Base-by-base conservation (phyloP, 164 flowering plant genomes). In the Vitis rupestris region DNA sequence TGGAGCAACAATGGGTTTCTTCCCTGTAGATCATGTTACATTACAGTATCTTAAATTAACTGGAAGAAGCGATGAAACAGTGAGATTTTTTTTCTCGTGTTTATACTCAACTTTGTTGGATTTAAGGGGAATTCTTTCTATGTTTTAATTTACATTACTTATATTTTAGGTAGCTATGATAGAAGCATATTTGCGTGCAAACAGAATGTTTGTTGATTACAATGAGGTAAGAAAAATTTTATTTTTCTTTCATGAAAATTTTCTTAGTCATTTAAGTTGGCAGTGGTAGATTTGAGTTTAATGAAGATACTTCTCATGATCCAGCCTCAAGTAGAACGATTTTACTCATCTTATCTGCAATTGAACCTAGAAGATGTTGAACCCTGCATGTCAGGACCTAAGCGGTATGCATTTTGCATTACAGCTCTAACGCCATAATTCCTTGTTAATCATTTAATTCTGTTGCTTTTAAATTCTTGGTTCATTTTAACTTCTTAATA, bases 1-100 rank as follows among this genome's bases (percentile, higher is more conserved):
- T 88, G 98, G 98, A 66, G 98, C 98, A 70, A 93, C 98, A 52
- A 93, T 93, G 97, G 98, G 98, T 14, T 93, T 93, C 84, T 93
- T 93, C 88, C 98, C 96, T 47, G 98, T 93, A 10, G 98, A 93
- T 83, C 91, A 85, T 80, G 92, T 93, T 61, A 91, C 98, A 57
- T 75, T 93, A 62, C 96, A 93, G 56, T 93, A 93, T 75, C 86
- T 93, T 53, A 93, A 87, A 69, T 72, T 93, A 76, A 93, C 98
- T 14, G 97, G 98, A 63, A 85, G 98, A 84, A 91, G 91, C 79
- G 97, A 91, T 73, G 97, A 93, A 13, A 93, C 94, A 16, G 98
- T 91, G 71, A 84, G 95, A 37, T 37, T 37, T 37, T 4, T 37
- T 37, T 37, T 3, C 7, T 37, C 0, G 44, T 37, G 44, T 37